Evolutionary conservation across 2,329 filamentous ascomycete species (phyloP).

Genomic region (Drechslerella dactyloides): DNA sequence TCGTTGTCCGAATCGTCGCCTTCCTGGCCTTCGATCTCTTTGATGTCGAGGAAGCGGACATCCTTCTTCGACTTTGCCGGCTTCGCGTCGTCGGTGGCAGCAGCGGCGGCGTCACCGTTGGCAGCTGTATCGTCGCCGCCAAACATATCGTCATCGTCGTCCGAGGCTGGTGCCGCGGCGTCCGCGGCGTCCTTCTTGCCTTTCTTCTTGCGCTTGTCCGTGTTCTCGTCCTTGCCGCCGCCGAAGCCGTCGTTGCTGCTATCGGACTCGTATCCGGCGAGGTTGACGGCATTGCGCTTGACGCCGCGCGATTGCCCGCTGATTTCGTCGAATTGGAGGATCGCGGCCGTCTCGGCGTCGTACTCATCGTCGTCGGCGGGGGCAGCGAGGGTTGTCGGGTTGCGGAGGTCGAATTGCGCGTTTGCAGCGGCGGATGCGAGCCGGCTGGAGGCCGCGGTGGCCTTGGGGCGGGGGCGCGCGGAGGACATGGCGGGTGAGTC

Average conservation of each 20-base stretch:
- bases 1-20: constrained; percentile 66
- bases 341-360: constrained; percentile 63
- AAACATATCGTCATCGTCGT: constrained; percentile 60
- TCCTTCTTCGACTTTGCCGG: constrained; percentile 61
- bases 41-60: constrained; percentile 66
- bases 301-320: constrained; percentile 73
- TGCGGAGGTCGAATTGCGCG: constrained; percentile 82
- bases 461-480: constrained; percentile 31
- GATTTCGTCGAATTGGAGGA: constrained; percentile 91
- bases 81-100: constrained; percentile 59
- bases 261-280: constrained; percentile 96
- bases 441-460: constrained; percentile 33
- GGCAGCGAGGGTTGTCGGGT: constrained; percentile 87
- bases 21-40: constrained; percentile 81
- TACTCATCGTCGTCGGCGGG: constrained; percentile 70
- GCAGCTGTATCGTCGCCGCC: too few relatives aligned
- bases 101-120: constrained; percentile 65
- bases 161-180: constrained; percentile 74
- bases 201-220: constrained; percentile 58
- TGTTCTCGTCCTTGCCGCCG: constrained; percentile 69
- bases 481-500: constrained; percentile 14
- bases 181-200: constrained; percentile 67
- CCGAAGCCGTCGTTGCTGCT: constrained; percentile 85
- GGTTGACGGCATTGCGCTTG: constrained; percentile 91
- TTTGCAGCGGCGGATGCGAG: constrained; percentile 50